Conservation (phyloP, 1,284 basidiomycete species). For the Flammula alnicola region DNA sequence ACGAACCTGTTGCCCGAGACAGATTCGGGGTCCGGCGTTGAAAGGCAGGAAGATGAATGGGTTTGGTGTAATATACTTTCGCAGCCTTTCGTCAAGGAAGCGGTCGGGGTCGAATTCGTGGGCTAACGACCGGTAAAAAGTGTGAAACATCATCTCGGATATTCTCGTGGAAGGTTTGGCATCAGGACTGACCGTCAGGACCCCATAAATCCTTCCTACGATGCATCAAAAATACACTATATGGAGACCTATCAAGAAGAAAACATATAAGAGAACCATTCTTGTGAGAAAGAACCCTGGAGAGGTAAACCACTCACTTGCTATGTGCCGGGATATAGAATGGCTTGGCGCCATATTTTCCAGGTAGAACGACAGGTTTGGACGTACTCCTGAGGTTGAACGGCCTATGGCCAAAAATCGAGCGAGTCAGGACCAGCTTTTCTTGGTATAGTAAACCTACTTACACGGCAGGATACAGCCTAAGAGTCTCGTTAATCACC, state of each 20-base stretch:
- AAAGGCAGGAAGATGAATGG: slow-evolving; percentile 60
- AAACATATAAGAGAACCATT: neutral
- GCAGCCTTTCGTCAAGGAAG: slow-evolving; percentile 54
- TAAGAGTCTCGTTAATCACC: slow-evolving; percentile 47
- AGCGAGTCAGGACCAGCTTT: neutral
- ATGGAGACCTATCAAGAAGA: slow-evolving; percentile 25
- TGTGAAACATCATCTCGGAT: neutral
- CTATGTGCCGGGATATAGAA: slow-evolving; percentile 40
- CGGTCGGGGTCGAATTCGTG: slow-evolving; percentile 57
- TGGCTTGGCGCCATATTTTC: slow-evolving; percentile 33
- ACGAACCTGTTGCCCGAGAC: too few species aligned
- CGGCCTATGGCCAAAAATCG: slow-evolving; percentile 31
- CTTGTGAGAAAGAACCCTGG: neutral
- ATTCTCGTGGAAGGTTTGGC: too few species aligned
- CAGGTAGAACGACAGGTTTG: slow-evolving; percentile 14
- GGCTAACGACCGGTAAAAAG: slow-evolving; percentile 19
- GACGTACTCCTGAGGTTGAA: slow-evolving; percentile 36
- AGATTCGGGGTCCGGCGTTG: too few species aligned
- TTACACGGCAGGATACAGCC: slow-evolving; percentile 50
- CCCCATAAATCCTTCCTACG: slow-evolving; percentile 48
- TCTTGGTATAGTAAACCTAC: slow-evolving; percentile 10
- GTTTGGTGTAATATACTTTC: slow-evolving; percentile 54
- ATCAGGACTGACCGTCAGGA: slow-evolving; percentile 39
- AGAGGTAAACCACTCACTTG: slow-evolving; percentile 25
- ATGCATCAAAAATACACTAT: slow-evolving; percentile 42